Base-by-base conservation (phyloP, 495 filamentous ascomycete genomes). In the Penicillium canescens region DNA sequence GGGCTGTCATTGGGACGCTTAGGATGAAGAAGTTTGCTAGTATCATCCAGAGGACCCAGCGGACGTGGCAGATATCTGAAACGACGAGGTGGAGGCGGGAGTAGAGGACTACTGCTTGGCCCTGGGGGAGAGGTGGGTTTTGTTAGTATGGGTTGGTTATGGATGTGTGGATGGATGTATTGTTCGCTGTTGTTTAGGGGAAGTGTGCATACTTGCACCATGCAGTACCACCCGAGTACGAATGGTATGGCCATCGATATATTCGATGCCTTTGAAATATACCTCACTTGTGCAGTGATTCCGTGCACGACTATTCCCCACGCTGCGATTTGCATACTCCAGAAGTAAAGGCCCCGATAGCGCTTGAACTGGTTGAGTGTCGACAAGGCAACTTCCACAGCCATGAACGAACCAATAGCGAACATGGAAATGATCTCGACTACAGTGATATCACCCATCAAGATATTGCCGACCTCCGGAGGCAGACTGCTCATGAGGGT, bases 91-190 rank as follows among this genome's bases (percentile, higher is more conserved):
- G 81, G 0, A 89, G 78, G 4, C 86, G 78, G 3, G 84, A 87
- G 57, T 82, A 89, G 11, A 88, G 74, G 6, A 88, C 84, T 8
- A 88, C 46, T 16, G 82, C 81, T 65, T 87, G 84, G 9, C 82
- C 83, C 28, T 31, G 28, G 23, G 1, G 4, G 9, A 0, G 6
- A 5, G 6, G 28, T 4, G 8, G 9, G 28, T 31, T 18, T 18
- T 1, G 18, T 18, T 18, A 18, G 18, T 18, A 18, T 18, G 18
- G 18, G 18, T 18, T 18, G 18, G 18, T 18, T 18, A 9, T 31
- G 28, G 28, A 8, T 31, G 4, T 31, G 8, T 6, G 28, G 6
- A 9, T 7, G 3, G 5, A 7, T 31, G 28, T 9, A 31, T 31
- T 8, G 6, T 31, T 31, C 5, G 28, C 6, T 5, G 28, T 10